Conservation (phyloP, 83 land plant species). For the Isoetes engelmannii region DNA sequence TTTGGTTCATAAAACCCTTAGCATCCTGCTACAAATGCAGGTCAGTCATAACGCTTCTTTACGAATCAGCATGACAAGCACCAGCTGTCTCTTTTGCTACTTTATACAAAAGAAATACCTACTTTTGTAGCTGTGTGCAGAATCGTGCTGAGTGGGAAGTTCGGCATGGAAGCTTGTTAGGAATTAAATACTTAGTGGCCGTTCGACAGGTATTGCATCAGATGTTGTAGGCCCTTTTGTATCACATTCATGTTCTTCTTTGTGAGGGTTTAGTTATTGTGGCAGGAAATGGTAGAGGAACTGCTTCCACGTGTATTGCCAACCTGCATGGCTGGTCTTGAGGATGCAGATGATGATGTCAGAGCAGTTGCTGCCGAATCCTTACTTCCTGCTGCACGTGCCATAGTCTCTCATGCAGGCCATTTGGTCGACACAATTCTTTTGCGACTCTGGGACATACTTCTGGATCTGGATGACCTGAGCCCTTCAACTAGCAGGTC, state of each 20-base stretch:
- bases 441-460: slow-evolving; percentile 94
- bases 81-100: not conserved
- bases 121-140: slow-evolving; percentile 34
- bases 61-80: not conserved
- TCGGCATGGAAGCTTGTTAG: slow-evolving; percentile 94
- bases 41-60: slow-evolving; percentile 24
- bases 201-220: slow-evolving; percentile 59
- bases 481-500: slow-evolving; percentile 99
- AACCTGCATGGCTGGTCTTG: slow-evolving; percentile 88
- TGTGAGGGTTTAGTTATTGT: not conserved
- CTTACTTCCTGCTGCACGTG: slow-evolving; percentile 77
- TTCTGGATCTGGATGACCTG: slow-evolving; percentile 94
- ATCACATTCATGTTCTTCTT: not conserved
- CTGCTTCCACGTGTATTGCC: slow-evolving; percentile 76
- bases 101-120: not conserved
- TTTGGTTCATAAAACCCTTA: slow-evolving; percentile 69
- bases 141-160: slow-evolving; percentile 94
- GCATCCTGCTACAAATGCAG: slow-evolving; percentile 85
- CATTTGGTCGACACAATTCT: slow-evolving; percentile 59
- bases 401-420: slow-evolving; percentile 54
- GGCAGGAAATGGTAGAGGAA: slow-evolving; percentile 85
- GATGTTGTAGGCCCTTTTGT: not conserved
- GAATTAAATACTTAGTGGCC: slow-evolving; percentile 93
- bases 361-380: slow-evolving; percentile 99
- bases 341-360: slow-evolving; percentile 98